Evolutionary conservation across 1,139 yeast genomes (phyloP).

Genomic region (Kurtzmaniella quercitrusa): DNA sequence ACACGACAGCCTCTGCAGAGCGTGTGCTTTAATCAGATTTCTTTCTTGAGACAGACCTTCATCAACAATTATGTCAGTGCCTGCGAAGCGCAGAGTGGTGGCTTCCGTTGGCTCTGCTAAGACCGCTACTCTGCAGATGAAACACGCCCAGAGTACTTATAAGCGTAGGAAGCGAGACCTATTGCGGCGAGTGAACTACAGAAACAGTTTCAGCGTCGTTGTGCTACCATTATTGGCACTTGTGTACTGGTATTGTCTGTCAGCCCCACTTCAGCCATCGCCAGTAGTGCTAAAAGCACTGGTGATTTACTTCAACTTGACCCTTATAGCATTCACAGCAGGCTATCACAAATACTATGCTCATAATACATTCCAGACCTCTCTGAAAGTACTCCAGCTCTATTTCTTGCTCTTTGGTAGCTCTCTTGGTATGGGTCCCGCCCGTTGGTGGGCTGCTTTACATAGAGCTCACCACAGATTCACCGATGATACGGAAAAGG

Average conservation of each 20-base stretch:
- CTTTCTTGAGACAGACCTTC: no score
- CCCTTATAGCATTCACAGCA: conserved; percentile 36
- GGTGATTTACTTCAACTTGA: conserved; percentile 31
- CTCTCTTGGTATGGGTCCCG: conserved; percentile 60
- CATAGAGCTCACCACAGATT: conserved; percentile 70
- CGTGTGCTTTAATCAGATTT: no score
- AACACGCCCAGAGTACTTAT: conserved; percentile 16
- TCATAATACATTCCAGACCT: conserved; percentile 50
- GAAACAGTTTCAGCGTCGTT: conserved; percentile 28
- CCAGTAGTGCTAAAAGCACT: not conserved
- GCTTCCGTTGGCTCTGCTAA: not conserved
- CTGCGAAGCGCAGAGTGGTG: conserved; percentile 5
- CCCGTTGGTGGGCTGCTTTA: conserved; percentile 58
- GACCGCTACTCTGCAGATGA: conserved; percentile 3
- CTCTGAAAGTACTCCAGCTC: conserved; percentile 30
- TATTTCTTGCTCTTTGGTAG: conserved; percentile 52
- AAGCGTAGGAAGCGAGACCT: conserved; percentile 29
- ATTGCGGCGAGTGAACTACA: conserved; percentile 30
- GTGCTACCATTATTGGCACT: conserved; percentile 26
- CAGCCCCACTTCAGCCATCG: not conserved
- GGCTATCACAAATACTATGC: conserved; percentile 49
- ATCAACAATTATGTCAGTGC: not conserved
- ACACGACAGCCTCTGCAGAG: no score
- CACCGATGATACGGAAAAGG: conserved; percentile 61
- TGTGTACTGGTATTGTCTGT: conserved; percentile 15